Evolutionary conservation across 495 filamentous ascomycete genomes (phyloP), one percentile per base, ranked within the genome.

Genomic region (Hypomontagnella submonticulosa): DNA sequence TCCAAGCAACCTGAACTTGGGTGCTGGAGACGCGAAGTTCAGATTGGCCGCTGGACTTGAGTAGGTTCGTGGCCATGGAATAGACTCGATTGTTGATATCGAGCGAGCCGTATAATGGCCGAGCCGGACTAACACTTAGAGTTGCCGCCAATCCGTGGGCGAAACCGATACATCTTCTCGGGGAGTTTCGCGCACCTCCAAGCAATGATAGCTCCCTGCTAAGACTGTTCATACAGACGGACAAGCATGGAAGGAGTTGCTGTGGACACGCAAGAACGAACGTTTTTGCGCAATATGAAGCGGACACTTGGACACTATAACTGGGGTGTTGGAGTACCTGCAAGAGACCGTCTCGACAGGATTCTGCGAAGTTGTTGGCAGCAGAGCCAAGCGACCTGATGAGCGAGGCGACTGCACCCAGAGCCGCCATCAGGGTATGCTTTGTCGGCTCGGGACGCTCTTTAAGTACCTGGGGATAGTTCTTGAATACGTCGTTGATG

Each of bases 1-100:
- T 96, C 95, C 95, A 99, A 15, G 95, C 94, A 4, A 98, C 93
- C 68, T 99, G 95, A 34, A 99, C 92, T 71, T 99, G 95, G 12
- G 92, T 96, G 67, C 90, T 90, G 13, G 94, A 94, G 44, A 94
- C 88, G 42, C 96, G 89, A 53, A 99, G 83, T 66, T 99, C 94
- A 9, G 91, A 93, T 67, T 89, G 91, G 30, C 92, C 89, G 76
- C 93, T 97, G 0, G 89, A 93, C 74, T 99, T 99, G 40, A 99
- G 85, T 9, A 99, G 81, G 34, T 91, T 90, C 4, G 92, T 98
- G 15, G 95, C 92, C 76, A 97, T 91, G 11, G 91, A 90, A 59
- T 98, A 83, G 38, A 97, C 90, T 12, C 92, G 86, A 38, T 94
- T 93, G 73, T 96, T 96, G 36, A 98, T 89, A 70, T 99, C 95